phyloP scores from a whole-genome alignment of 2,329 filamentous ascomycete species.

The Aspergillus hiratsukae region DNA sequence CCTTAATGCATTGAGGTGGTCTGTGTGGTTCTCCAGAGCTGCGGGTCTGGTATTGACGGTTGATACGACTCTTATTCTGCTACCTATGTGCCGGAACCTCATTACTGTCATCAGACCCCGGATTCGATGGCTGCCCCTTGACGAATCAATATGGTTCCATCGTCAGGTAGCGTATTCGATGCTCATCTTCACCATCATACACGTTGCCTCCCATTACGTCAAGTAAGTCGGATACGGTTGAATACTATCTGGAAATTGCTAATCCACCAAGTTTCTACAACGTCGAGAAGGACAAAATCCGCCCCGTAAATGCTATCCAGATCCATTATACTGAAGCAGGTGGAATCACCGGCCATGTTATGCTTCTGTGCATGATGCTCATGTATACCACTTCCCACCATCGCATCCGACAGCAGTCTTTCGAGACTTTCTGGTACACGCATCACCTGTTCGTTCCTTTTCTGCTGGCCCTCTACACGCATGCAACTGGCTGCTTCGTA shows the following conservation, averaged over 20 bases:
- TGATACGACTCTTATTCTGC: slow-evolving; percentile 79
- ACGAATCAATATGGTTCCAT: slow-evolving; percentile 97
- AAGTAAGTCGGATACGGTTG: slow-evolving; percentile 57
- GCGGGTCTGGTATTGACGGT: slow-evolving; percentile 81
- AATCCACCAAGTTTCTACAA: slow-evolving; percentile 74
- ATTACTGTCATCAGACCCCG: slow-evolving; percentile 82
- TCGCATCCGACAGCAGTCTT: slow-evolving; percentile 92
- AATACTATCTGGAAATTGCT: slow-evolving; percentile 11
- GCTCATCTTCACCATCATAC: slow-evolving; percentile 73
- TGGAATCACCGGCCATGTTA: slow-evolving; percentile 92
- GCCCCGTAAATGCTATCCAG: slow-evolving; percentile 73
- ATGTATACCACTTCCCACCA: slow-evolving; percentile 96
- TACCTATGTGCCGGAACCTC: slow-evolving; percentile 92
- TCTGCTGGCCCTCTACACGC: slow-evolving; percentile 87
- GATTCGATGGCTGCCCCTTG: slow-evolving; percentile 81
- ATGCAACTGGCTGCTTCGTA: slow-evolving; percentile 94
- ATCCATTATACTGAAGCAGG: slow-evolving; percentile 89
- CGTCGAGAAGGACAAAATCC: slow-evolving; percentile 78
- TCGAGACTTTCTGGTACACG: slow-evolving; percentile 98
- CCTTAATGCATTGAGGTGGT: slow-evolving; percentile 77
- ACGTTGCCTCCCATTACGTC: slow-evolving; percentile 82
- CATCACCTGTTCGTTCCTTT: slow-evolving; percentile 99
- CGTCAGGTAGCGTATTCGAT: slow-evolving; percentile 87
- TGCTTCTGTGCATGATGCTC: slow-evolving; percentile 97
- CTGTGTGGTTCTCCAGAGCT: slow-evolving; percentile 94